Base-by-base conservation (phyloP, 176 grass and related monocot genomes). In the Carex littledalei region DNA sequence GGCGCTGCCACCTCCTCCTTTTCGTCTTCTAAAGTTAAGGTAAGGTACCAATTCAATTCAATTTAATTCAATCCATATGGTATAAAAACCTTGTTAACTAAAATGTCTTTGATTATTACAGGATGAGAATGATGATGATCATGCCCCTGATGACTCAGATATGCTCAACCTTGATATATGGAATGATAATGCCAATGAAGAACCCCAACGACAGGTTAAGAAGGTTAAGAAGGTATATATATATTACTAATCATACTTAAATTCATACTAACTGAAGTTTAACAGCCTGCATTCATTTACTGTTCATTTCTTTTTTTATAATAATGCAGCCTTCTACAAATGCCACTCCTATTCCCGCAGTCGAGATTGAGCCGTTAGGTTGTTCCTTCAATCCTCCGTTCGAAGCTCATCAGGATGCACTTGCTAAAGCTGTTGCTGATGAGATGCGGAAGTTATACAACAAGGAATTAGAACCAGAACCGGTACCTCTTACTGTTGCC, bases 361-460 rank as follows among this genome's bases (percentile, higher is more conserved):
- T 99, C 35, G 93, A 99, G 95, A 87, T 95, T 66, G 93, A 99
- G 78, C 81, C 93, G 18, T 78, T 67, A 56, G 93, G 96, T 55
- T 99, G 96, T 81, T 99, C 96, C 39, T 95, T 99, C 79, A 99
- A 99, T 84, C 96, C 93, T 70, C 88, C 91, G 81, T 89, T 86
- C 45, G 90, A 99, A 81, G 90, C 87, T 70, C 96, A 99, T 91
- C 93, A 99, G 96, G 91, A 99, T 43, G 90, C 93, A 60, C 92
- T 99, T 87, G 96, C 93, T 64, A 87, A 82, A 87, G 96, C 96
- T 11, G 96, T 99, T 80, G 96, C 93, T 6, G 84, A 87, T 65
- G 96, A 99, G 86, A 94, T 92, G 91, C 88, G 82, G 22, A 99
- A 99, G 80, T 39, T 86, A 13, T 95, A 94, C 61, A 86, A 80